Conservation (phyloP, 148 eudicot species). For the Heliosperma pusillum region DNA sequence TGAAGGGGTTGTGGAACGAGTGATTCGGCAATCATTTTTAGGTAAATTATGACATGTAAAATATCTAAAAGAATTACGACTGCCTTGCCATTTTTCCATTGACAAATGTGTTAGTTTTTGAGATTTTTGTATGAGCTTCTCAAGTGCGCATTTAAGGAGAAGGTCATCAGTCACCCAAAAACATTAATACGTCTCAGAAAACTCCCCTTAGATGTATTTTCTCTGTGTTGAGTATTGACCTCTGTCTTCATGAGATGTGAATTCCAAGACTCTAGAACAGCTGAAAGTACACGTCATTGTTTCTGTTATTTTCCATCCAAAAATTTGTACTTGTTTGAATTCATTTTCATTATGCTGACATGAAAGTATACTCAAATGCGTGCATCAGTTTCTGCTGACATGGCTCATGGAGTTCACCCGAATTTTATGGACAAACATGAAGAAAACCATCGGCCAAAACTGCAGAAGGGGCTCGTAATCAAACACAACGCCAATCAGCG, state of each 20-base stretch:
- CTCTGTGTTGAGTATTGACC: too few species aligned
- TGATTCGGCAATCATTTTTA: constrained; percentile 83
- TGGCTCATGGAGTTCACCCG: constrained; percentile 99
- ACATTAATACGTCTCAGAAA: neutral
- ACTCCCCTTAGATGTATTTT: neutral
- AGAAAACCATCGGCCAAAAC: constrained; percentile 85
- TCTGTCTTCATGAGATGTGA: neutral
- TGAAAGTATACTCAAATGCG: neutral
- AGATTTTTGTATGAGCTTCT: neutral
- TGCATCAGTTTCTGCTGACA: constrained; percentile 84
- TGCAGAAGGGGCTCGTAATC: constrained; percentile 91
- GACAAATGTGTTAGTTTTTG: neutral
- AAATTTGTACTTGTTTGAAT: too few species aligned
- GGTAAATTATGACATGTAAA: constrained; percentile 39
- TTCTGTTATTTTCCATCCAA: neutral
- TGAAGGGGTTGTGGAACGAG: constrained; percentile 64
- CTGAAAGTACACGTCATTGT: neutral
- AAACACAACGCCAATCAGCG: constrained; percentile 98
- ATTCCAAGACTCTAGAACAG: neutral
- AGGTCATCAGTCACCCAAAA: constrained; percentile 1
- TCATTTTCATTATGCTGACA: constrained; percentile 6
- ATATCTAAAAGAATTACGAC: neutral
- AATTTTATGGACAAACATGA: constrained; percentile 88
- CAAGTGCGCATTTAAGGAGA: neutral
- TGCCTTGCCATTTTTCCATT: neutral